These are phyloP conservation scores for Trypanosoma mega DNA, from an alignment of 208 protist genomes.

Conservation along the genomic window DNA sequence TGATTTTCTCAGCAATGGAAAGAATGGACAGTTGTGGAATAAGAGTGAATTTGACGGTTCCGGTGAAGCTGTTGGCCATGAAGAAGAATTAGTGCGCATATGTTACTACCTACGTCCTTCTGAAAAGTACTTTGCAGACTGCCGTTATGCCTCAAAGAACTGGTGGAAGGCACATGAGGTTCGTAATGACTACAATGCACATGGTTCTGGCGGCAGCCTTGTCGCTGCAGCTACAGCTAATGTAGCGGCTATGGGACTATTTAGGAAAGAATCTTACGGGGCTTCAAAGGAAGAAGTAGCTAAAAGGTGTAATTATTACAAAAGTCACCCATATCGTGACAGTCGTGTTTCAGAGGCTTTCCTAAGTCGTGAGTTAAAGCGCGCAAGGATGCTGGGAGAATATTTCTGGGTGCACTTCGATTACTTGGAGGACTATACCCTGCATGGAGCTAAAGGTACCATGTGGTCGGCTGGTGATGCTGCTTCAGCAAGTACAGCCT, in stretches of 20 bases:
- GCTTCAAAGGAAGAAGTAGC: conserved; percentile 17
- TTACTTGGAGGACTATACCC: conserved; percentile 30
- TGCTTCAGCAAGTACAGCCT: conserved; percentile 25
- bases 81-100: conserved; percentile 18
- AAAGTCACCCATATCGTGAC: conserved; percentile 17
- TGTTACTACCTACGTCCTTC: conserved; percentile 14
- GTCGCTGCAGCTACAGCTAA: conserved; percentile 16
- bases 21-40: conserved; percentile 26
- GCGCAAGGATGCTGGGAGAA: conserved; percentile 15
- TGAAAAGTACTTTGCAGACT: conserved; percentile 18
- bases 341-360: conserved; percentile 13
- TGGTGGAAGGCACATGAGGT: conserved; percentile 42
- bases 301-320: conserved; percentile 21
- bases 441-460: conserved; percentile 25
- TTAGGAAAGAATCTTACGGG: conserved; percentile 8
- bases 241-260: conserved; percentile 26
- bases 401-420: conserved; percentile 32
- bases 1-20: conserved; percentile 27
- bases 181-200: conserved; percentile 23
- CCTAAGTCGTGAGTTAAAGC: conserved; percentile 20
- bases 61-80: conserved; percentile 9
- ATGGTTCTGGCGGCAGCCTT: conserved; percentile 10
- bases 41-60: conserved; percentile 19
- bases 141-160: conserved; percentile 24
- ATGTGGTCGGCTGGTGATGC: conserved; percentile 31